Base-by-base conservation (phyloP, 495 filamentous ascomycete species). In the Penicillium macrosclerotiorum region DNA sequence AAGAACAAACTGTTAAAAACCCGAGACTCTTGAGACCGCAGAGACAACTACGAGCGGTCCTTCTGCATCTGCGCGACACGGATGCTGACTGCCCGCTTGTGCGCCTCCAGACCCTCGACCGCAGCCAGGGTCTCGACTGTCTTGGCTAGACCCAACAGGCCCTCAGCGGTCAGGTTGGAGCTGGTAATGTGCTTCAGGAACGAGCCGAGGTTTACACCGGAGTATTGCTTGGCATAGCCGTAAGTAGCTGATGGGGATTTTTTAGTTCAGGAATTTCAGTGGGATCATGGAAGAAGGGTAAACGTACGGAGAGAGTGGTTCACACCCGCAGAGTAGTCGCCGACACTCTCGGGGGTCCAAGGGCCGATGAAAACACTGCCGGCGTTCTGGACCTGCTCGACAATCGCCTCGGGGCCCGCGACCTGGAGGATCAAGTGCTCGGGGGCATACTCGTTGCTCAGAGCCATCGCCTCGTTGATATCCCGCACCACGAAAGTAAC, bases 181-280 rank as follows among this genome's bases (percentile, higher is more conserved):
- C 85, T 89, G 7, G 93, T 98, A 59, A 98, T 92, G 69, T 96
- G 89, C 73, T 98, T 98, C 51, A 95, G 75, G 71, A 95, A 98
- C 0, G 90, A 95, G 4, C 80, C 90, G 1, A 98, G 81, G 64
- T 95, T 98, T 50, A 98, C 93, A 30, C 93, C 93, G 3, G 90
- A 96, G 69, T 98, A 98, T 59, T 98, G 93, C 67, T 91, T 94
- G 34, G 93, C 93, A 54, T 94, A 98, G 27, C 93, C 93, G 59
- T 96, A 97, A 14, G 93, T 98, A 49, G 93, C 90, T 96, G 8
- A 16, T 37, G 37, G 8, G 14, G 18, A 22, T 46, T 59, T 61
- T 63, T 57, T 40, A 42, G 13, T 11, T 5, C 1, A 27, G 5
- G 2, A 41, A 33, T 6, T 38, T 40, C 7, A 18, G 5, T 36